phyloP scores from a whole-genome alignment of 768 basidiomycete genomes.

The Termitomyces sp. region DNA sequence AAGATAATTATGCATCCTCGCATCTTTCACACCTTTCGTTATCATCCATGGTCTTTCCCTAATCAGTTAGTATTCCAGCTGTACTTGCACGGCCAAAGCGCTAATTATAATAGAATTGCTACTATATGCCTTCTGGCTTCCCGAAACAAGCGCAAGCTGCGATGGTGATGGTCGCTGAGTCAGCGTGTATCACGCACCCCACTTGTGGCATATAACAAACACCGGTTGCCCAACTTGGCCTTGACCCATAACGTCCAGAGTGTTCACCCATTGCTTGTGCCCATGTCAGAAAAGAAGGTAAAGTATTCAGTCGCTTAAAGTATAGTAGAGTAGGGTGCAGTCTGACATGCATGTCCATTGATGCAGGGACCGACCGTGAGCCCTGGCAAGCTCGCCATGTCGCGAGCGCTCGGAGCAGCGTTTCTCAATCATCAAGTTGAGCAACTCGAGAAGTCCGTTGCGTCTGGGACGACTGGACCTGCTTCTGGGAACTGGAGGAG shows the following conservation, averaged over 20 bases:
- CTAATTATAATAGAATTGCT: background rate
- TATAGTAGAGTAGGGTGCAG: background rate
- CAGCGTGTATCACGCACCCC: conserved; percentile 10
- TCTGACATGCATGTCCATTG: background rate
- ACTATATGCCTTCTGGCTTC: background rate
- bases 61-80: background rate
- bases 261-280: background rate
- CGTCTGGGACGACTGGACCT: conserved; percentile 33
- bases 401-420: conserved; percentile 81
- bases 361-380: conserved; percentile 24
- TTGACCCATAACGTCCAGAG: background rate
- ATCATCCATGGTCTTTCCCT: background rate
- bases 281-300: conserved; percentile 14
- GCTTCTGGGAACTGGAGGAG: conserved; percentile 63
- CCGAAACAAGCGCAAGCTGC: background rate
- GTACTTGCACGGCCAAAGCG: background rate
- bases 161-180: conserved; percentile 8
- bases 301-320: background rate
- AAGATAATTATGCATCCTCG: background rate
- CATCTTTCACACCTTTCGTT: background rate
- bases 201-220: background rate
- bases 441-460: conserved; percentile 76
- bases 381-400: conserved; percentile 73
- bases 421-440: conserved; percentile 87
- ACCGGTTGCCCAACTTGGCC: background rate